Base-by-base conservation (phyloP, 2,329 filamentous ascomycete genomes). In the Gaeumannomyces tritici region DNA sequence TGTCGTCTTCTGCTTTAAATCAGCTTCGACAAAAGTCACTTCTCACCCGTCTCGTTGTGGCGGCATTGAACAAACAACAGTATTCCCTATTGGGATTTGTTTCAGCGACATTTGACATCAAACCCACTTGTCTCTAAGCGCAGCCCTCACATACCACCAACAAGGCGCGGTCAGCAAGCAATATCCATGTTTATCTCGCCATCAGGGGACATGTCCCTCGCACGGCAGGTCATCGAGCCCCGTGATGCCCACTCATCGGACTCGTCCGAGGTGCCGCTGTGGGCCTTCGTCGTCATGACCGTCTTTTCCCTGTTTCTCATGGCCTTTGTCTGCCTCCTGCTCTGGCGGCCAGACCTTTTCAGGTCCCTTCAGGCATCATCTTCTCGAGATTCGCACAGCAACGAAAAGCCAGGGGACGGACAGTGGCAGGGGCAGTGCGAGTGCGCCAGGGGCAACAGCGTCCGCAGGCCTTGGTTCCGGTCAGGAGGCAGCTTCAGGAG, bases 271-370 rank as follows among this genome's bases (percentile, higher is more conserved):
- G 59, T 61, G 42, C 59, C 59, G 15, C 47, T 61, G 3, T 61
- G 59, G 59, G 59, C 59, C 47, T 61, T 61, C 28, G 21, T 61
- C 59, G 54, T 61, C 47, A 61, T 61, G 59, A 61, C 59, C 4
- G 9, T 33, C 18, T 61, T 54, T 28, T 28, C 59, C 11, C 51
- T 61, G 24, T n/a, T 29, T n/a, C 51, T 61, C 15, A 61, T 61
- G 59, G 26, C 21, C 35, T 61, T 61, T 29, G 31, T 61, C 8
- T 42, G 42, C 18, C 21, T 61, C 18, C 28, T 61, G 4, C 28
- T 61, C 7, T 61, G 59, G 59, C 27, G 47, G 4, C 59, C 59
- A n/a, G 59, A 26, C 33, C 8, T 60, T 26, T 60, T 51, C 24
- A 28, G 28, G 42, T 31, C 18, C 59, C 21, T 55, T 28, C 28